Conservation (phyloP, 1,139 yeast species). For the Pichia kudriavzevii region DNA sequence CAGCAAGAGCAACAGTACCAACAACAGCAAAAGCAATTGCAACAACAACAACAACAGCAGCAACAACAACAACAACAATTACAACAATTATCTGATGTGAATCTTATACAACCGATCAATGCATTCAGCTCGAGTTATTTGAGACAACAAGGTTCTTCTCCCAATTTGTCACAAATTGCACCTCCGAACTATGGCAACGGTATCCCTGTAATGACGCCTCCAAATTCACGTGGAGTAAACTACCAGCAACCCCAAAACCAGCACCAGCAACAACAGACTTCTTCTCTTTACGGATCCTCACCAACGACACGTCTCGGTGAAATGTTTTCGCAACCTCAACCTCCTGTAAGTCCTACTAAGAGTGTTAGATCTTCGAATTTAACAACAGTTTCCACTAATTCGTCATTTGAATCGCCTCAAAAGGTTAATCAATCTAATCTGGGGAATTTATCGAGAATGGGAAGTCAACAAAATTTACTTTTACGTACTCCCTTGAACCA, state of each 20-base stretch:
- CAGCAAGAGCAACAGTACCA: constrained; percentile 4
- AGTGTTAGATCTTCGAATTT: constrained; percentile 24
- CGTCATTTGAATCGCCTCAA: constrained; percentile 23
- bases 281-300: constrained; percentile 18
- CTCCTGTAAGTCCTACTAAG: constrained; percentile 28
- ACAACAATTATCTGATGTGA: constrained; percentile 6
- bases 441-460: constrained; percentile 2
- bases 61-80: constrained; percentile 8
- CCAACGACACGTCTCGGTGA: constrained; percentile 19
- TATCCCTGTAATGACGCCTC: constrained; percentile 5
- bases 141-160: constrained; percentile 17
- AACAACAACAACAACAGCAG: constrained; percentile 13
- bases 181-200: constrained; percentile 8
- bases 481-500: constrained; percentile 3
- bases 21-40: constrained; percentile 4
- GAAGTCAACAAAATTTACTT: constrained; percentile 4
- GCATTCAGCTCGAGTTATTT: constrained; percentile 15
- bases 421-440: constrained; percentile 15
- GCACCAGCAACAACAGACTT: constrained; percentile 16
- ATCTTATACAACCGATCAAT: constrained; percentile 11
- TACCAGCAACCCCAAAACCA: constrained; percentile 11
- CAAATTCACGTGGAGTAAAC: background rate
- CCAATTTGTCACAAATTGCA: constrained; percentile 14
- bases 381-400: constrained; percentile 22
- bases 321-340: constrained; percentile 21